Base-by-base conservation (phyloP, 805 yeast species). In the Wickerhamiella australiensis region DNA sequence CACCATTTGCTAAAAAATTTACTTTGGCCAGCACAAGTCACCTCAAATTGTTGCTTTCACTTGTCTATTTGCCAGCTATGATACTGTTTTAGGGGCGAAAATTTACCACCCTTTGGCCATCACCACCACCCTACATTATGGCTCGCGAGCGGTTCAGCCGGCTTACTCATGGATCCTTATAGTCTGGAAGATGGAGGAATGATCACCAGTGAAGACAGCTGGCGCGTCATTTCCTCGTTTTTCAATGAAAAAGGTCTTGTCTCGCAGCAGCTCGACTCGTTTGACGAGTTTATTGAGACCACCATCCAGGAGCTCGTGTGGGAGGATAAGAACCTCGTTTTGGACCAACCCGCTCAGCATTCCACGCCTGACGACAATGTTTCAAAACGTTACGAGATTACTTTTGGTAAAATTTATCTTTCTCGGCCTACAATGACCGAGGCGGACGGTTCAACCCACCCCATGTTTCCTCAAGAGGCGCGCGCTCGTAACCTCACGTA, bases 361-460 rank as follows among this genome's bases (percentile, higher is more conserved):
- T 81, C 94, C 2, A 79, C 88, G 33, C 95, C 88, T 59, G 76
- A 78, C 51, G 98, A 92, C 65, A 83, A 86, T 64, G 78, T 85
- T 59, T 87, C 85, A 67, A 82, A 87, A 69, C 78, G 96, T 57
- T 94, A 87, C 61, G 96, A 90, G 68, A 92, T 92, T 64, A 80
- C 88, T n/a, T 92, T 92, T 68, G 99, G 98, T 56, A 94, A 90
- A 66, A 92, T 94, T 61, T 92, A 84, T 68, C 79, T 92, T 57
- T 87, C 97, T 22, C 84, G 88, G 61, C 99, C 99, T 42, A 86
- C 95, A 45, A 95, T 92, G 77, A 94, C 97, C 18, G 99, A 92
- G 71, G 95, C 97, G 15, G 99, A 92, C 70, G 99, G 99, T 71
- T 87, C 95, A n/a, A 90, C 97, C n/a, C 90, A 87, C 61, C 94